These are phyloP conservation scores for Fusarium sp. DNA, from an alignment of 2,329 filamentous ascomycete genomes.

Conservation along the genomic window DNA sequence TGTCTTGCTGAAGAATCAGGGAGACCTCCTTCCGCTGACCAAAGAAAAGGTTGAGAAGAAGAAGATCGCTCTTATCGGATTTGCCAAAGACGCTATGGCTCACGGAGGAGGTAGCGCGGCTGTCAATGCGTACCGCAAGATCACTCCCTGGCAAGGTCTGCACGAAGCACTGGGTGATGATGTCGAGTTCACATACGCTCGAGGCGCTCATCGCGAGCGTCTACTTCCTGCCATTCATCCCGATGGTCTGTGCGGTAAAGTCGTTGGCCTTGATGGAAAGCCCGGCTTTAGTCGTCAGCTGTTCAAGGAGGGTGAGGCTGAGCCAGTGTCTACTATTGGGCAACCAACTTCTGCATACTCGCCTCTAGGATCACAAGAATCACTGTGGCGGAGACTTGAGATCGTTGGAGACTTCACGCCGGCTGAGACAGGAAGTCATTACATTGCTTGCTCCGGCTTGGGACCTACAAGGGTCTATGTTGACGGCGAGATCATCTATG, in stretches of 20 bases:
- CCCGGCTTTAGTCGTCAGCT: conserved; percentile 46
- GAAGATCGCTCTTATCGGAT: conserved; percentile 49
- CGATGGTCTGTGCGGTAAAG: conserved; percentile 29
- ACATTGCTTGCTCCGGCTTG: conserved; percentile 47
- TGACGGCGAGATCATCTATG: conserved; percentile 44
- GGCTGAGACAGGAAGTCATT: conserved; percentile 43
- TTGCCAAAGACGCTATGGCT: conserved; percentile 47
- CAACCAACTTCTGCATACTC: conserved; percentile 41
- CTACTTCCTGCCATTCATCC: conserved; percentile 31
- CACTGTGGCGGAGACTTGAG: conserved; percentile 41
- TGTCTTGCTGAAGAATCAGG: conserved; percentile 73
- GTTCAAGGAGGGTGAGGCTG: conserved; percentile 35
- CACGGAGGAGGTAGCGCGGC: conserved; percentile 50
- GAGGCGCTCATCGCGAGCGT: conserved; percentile 40
- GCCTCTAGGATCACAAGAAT: conserved; percentile 43
- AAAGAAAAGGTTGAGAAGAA: conserved; percentile 38
- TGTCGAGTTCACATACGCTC: conserved; percentile 41
- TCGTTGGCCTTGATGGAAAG: conserved; percentile 45
- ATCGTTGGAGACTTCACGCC: conserved; percentile 48
- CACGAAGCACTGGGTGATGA: conserved; percentile 35
- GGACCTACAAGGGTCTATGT: conserved; percentile 45
- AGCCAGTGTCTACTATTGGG: conserved; percentile 31
- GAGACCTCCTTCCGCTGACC: conserved; percentile 63
- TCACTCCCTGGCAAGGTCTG: conserved; percentile 49
- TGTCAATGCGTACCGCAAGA: conserved; percentile 49